Conservation (phyloP, 169 alveolate genomes). For the Babesia divergens region DNA sequence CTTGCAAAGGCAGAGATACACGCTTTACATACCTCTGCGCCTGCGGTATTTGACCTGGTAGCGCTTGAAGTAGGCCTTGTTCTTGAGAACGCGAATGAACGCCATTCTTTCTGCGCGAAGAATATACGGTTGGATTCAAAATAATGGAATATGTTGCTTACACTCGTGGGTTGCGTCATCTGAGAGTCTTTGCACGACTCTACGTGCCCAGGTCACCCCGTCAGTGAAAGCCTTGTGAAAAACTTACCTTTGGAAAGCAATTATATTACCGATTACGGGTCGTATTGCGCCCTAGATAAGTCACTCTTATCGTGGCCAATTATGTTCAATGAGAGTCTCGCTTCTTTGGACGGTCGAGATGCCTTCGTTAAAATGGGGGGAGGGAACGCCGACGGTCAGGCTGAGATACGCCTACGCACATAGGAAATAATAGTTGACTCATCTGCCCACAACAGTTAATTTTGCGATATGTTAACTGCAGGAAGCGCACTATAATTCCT, state of each 20-base stretch:
- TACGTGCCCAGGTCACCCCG: neutral
- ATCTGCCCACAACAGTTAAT: neutral
- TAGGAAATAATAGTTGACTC: neutral
- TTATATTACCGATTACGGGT: neutral
- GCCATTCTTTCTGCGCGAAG: constrained; percentile 84
- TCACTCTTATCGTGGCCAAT: neutral
- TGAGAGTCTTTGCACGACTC: neutral
- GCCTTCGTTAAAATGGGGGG: constrained; percentile 30
- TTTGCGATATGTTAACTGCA: no score
- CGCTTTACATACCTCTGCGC: constrained; percentile 87
- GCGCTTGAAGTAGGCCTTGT: constrained; percentile 97
- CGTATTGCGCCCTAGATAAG: constrained; percentile 1
- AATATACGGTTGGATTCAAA: no score
- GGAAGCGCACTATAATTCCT: no score
- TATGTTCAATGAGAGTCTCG: neutral
- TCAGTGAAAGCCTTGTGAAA: neutral
- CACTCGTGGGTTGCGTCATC: neutral
- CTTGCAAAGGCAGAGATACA: constrained; percentile 9
- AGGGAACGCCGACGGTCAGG: constrained; percentile 6
- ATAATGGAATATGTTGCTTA: no score
- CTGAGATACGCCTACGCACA: neutral
- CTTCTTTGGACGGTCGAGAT: neutral
- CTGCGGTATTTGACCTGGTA: constrained; percentile 98
- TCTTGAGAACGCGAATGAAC: constrained; percentile 96
- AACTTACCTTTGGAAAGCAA: constrained; percentile 5